Evolutionary conservation across 495 filamentous ascomycete genomes (phyloP).

Genomic region (Hapsidospora chrysogenum): DNA sequence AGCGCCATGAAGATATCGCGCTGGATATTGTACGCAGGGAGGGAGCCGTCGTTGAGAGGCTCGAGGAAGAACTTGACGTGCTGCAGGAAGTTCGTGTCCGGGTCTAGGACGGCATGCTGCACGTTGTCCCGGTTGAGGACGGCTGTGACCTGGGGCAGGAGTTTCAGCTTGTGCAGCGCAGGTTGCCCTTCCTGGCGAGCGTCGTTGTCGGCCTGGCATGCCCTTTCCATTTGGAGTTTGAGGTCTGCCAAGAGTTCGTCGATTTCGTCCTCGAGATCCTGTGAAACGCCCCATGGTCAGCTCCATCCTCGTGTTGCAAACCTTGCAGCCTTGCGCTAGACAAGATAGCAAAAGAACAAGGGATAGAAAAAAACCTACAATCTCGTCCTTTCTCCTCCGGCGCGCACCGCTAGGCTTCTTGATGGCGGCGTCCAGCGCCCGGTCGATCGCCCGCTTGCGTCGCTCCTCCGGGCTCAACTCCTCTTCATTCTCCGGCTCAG

Average conservation of each 20-base stretch:
- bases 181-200: slow-evolving; percentile 61
- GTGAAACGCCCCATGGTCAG: slow-evolving; percentile 7
- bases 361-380: slow-evolving; percentile 37
- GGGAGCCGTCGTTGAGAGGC: slow-evolving; percentile 75
- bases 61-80: slow-evolving; percentile 95
- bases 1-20: slow-evolving; percentile 78
- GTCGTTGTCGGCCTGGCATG: slow-evolving; percentile 69
- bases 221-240: slow-evolving; percentile 80
- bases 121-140: slow-evolving; percentile 78
- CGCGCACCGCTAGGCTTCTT: slow-evolving; percentile 53
- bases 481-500: slow-evolving; percentile 42
- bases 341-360: too few relatives aligned
- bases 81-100: slow-evolving; percentile 86
- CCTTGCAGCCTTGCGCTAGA: background rate
- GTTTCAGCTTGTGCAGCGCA: slow-evolving; percentile 81
- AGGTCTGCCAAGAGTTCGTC: slow-evolving; percentile 82
- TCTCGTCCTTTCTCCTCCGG: slow-evolving; percentile 72
- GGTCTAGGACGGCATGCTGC: slow-evolving; percentile 69
- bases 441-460: slow-evolving; percentile 62
- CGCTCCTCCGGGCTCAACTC: slow-evolving; percentile 48
- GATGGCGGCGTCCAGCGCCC: slow-evolving; percentile 70
- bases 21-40: slow-evolving; percentile 95
- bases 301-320: background rate
- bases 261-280: slow-evolving; percentile 79
- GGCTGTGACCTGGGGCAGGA: slow-evolving; percentile 81